Evolutionary conservation across 78 protist species (phyloP).

Genomic region (Protostelium mycophagum): DNA sequence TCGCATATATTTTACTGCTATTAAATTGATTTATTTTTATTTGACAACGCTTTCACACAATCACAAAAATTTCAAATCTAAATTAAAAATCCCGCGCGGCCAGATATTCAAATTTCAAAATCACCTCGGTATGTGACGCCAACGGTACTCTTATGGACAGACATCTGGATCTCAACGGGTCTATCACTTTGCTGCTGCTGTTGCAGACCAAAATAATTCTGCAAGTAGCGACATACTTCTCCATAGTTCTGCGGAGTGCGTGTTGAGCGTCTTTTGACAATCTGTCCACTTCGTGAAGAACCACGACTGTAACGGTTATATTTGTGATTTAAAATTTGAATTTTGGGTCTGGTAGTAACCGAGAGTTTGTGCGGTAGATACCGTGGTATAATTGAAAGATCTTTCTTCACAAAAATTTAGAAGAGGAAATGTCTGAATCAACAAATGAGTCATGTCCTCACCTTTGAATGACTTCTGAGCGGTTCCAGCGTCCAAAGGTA

Average conservation of each 20-base stretch:
- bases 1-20: conserved; percentile 20
- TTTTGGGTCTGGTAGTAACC: not conserved
- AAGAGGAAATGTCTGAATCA: conserved; percentile 8
- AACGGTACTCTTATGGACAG: conserved; percentile 87
- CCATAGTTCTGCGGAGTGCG: conserved; percentile 99
- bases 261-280: conserved; percentile 91
- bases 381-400: not conserved
- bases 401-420: not conserved
- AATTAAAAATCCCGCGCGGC: not conserved
- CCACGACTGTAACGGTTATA: conserved; percentile 85
- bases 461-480: conserved; percentile 10
- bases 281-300: conserved; percentile 89
- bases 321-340: not conserved
- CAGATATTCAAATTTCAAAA: not conserved
- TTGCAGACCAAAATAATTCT: conserved; percentile 80
- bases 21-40: conserved; percentile 30
- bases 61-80: no score
- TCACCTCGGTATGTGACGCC: conserved; percentile 61
- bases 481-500: conserved; percentile 55
- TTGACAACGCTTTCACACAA: no score
- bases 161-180: conserved; percentile 94
- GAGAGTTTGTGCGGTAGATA: not conserved
- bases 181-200: conserved; percentile 72
- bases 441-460: not conserved
- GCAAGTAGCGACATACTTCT: conserved; percentile 78